Conservation (phyloP, 2,329 filamentous ascomycete species). For the Penicillium verrucosum region DNA sequence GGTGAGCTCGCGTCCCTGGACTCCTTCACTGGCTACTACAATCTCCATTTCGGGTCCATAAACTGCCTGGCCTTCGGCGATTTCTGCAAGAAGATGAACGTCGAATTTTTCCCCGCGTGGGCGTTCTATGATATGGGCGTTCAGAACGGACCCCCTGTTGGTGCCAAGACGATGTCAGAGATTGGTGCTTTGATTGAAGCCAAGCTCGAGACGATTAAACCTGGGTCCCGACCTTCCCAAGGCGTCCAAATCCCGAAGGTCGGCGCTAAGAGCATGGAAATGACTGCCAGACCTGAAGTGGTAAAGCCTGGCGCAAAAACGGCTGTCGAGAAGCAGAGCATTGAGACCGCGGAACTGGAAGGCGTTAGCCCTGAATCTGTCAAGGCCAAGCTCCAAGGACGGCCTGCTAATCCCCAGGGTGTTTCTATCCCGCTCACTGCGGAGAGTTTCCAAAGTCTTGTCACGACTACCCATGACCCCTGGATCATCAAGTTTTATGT, state of each 20-base stretch:
- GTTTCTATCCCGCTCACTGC: conserved; percentile 71
- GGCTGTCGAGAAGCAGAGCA: conserved; percentile 34
- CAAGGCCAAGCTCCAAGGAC: conserved; percentile 51
- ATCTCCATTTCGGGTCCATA: conserved; percentile 80
- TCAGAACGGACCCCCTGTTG: conserved; percentile 60
- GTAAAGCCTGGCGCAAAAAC: conserved; percentile 42
- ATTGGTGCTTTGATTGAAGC: conserved; percentile 72
- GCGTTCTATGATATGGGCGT: conserved; percentile 77
- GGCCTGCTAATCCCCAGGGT: conserved; percentile 70
- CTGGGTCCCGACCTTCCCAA: conserved; percentile 70
- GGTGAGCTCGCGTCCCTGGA: conserved; percentile 54
- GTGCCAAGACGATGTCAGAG: conserved; percentile 63
- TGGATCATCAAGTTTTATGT: conserved; percentile 99
- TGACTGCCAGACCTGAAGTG: conserved; percentile 38
- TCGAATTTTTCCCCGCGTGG: conserved; percentile 73
- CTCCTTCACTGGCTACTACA: conserved; percentile 77
- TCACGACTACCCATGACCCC: conserved; percentile 82
- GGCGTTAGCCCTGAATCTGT: conserved; percentile 42
- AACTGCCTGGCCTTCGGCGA: conserved; percentile 84
- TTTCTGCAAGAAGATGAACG: conserved; percentile 65
- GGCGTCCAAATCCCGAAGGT: conserved; percentile 68
- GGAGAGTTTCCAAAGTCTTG: conserved; percentile 79
- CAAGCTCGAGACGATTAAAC: conserved; percentile 71
- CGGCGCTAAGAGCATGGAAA: conserved; percentile 57
- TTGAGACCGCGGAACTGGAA: conserved; percentile 29